Percentiles rank a stretch among this genome's conserved stretches.
phyloP scores from a whole-genome alignment of 495 filamentous ascomycete species.

The Neurospora sp. region DNA sequence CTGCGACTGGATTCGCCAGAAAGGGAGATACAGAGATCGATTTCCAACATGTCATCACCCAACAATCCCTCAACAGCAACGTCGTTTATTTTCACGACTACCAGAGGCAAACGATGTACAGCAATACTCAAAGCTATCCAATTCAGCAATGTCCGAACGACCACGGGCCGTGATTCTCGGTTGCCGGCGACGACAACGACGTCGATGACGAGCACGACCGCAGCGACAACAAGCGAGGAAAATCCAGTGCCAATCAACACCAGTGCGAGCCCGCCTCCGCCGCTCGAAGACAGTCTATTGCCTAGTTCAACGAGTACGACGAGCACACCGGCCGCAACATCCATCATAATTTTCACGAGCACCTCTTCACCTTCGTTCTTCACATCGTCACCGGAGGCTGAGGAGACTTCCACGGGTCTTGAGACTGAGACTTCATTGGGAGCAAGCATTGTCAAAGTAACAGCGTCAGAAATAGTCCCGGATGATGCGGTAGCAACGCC shows the following conservation, averaged over 20 bases:
- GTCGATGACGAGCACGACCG: constrained; percentile 7
- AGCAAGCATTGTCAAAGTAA: background rate
- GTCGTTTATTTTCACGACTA: constrained; percentile 26
- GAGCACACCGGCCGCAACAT: constrained; percentile 15
- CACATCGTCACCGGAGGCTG: background rate
- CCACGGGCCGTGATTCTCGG: constrained; percentile 1
- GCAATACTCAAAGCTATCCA: constrained; percentile 29
- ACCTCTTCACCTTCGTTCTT: constrained; percentile 1
- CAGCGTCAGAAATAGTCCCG: constrained; percentile 9
- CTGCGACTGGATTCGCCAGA: constrained; percentile 35
- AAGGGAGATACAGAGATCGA: constrained; percentile 2
- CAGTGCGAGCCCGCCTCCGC: constrained; percentile 4
- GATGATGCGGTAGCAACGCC: constrained; percentile 6
- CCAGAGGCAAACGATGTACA: constrained; percentile 38
- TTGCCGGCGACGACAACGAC: constrained; percentile 6
- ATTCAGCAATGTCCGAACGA: constrained; percentile 3
- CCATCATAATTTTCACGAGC: constrained; percentile 8
- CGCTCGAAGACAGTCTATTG: constrained; percentile 2
- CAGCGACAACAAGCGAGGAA: constrained; percentile 4
- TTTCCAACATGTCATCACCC: constrained; percentile 21
- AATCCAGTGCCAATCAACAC: constrained; percentile 4
- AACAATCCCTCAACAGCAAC: constrained; percentile 27
- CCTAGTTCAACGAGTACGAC: constrained; percentile 23
- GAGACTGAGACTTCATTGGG: background rate
- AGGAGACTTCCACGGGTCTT: background rate